Evolutionary conservation across 2,329 filamentous ascomycete species (phyloP).

Genomic region (Calonectria pteridis): DNA sequence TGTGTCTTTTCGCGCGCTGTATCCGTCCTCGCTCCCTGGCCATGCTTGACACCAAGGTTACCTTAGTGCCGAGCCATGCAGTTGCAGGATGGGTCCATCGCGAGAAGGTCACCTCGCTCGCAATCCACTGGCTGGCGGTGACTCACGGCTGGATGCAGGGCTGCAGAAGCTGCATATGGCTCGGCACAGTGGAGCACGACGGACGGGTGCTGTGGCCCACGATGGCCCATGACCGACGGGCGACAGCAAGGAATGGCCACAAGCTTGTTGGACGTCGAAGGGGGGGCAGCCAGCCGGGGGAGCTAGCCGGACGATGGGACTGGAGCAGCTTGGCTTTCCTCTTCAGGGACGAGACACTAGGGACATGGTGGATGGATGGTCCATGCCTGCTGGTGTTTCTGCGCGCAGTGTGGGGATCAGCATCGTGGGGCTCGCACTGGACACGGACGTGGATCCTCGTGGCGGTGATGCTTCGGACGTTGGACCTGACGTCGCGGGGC

Average conservation of each 20-base stretch:
- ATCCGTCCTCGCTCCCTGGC: constrained; percentile 8
- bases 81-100: constrained; percentile 41
- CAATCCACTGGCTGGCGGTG: constrained; percentile 44
- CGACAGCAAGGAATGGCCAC: not conserved
- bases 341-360: constrained; percentile 4
- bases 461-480: constrained; percentile 22
- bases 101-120: constrained; percentile 34
- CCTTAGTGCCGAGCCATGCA: constrained; percentile 30
- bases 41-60: constrained; percentile 25
- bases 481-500: constrained; percentile 24
- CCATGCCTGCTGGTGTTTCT: constrained; percentile 9
- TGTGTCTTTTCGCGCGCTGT: not conserved
- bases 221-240: constrained; percentile 7
- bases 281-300: not conserved
- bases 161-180: constrained; percentile 28
- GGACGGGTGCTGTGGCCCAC: constrained; percentile 2
- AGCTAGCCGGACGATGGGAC: constrained; percentile 7
- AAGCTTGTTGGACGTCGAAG: not conserved
- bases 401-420: not conserved
- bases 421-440: constrained; percentile 9
- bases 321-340: not conserved
- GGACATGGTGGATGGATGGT: not conserved
- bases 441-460: constrained; percentile 23
- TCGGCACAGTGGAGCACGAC: constrained; percentile 23
- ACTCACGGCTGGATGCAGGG: constrained; percentile 35